These are phyloP conservation scores for Cladophialophora bantiana DNA, from an alignment of 2,329 filamentous ascomycete genomes.

Conservation along the genomic window DNA sequence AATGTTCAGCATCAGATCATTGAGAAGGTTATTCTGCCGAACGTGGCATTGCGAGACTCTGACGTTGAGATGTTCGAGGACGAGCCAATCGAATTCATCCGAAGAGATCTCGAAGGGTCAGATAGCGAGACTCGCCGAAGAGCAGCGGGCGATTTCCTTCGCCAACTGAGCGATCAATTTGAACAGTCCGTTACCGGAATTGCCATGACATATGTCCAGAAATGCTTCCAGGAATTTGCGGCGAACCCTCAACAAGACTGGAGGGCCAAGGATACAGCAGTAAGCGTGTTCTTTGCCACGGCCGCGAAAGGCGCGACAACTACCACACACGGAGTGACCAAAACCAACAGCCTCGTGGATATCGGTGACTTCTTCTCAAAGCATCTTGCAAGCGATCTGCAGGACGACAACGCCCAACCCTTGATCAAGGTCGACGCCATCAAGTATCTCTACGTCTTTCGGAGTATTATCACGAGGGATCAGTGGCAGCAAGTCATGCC, in stretches of 20 bases:
- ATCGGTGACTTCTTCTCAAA: slow-evolving; percentile 95
- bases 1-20: slow-evolving; percentile 83
- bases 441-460: slow-evolving; percentile 97
- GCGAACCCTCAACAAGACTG: slow-evolving; percentile 75
- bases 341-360: slow-evolving; percentile 83
- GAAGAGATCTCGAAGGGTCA: slow-evolving; percentile 91
- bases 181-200: slow-evolving; percentile 83
- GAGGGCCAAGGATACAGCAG: slow-evolving; percentile 98
- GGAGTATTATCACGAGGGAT: slow-evolving; percentile 88
- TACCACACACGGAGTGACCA: slow-evolving; percentile 86
- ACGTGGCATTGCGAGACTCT: slow-evolving; percentile 87
- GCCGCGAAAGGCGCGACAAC: slow-evolving; percentile 91
- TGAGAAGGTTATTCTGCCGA: slow-evolving; percentile 94
- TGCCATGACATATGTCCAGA: slow-evolving; percentile 85
- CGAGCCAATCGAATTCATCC: slow-evolving; percentile 97
- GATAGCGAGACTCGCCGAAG: slow-evolving; percentile 92
- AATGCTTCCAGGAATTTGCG: slow-evolving; percentile 78
- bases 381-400: slow-evolving; percentile 86
- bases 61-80: slow-evolving; percentile 97
- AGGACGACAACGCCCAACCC: slow-evolving; percentile 74
- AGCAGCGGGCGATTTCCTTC: slow-evolving; percentile 92
- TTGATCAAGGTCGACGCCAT: slow-evolving; percentile 97
- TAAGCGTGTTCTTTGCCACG: slow-evolving; percentile 93
- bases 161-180: slow-evolving; percentile 87
- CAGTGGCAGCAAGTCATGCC: slow-evolving; percentile 92